Conservation (phyloP, 2,329 filamentous ascomycete species). For the Xylariaceae sp. region DNA sequence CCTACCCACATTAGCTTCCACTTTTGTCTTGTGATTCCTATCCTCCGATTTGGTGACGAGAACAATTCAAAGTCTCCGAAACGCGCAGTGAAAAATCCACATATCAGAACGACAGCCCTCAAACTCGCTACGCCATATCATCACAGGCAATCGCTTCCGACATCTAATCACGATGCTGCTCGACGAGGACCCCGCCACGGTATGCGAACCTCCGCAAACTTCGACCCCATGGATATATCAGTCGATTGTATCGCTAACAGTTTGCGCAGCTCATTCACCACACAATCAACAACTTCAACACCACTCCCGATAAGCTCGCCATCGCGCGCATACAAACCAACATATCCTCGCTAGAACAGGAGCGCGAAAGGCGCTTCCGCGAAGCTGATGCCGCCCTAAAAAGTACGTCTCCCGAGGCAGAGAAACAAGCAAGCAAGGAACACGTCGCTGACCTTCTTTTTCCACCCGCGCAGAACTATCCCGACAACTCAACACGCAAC, state of each 20-base stretch:
- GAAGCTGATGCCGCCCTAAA: slow-evolving; percentile 63
- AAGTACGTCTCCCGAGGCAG: slow-evolving; percentile 35
- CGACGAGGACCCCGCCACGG: slow-evolving; percentile 84
- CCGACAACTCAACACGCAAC: slow-evolving; percentile 68
- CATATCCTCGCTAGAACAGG: slow-evolving; percentile 74
- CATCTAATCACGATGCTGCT: slow-evolving; percentile 67
- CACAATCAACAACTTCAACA: slow-evolving; percentile 94
- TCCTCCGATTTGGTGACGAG: neutral
- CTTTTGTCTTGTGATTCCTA: neutral
- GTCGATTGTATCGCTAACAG: slow-evolving; percentile 5
- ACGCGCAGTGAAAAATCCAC: neutral
- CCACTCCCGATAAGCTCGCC: slow-evolving; percentile 76
- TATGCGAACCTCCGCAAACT: slow-evolving; percentile 39
- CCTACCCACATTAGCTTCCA: no score
- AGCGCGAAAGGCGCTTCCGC: slow-evolving; percentile 70
- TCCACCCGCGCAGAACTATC: slow-evolving; percentile 50
- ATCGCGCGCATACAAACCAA: slow-evolving; percentile 80
- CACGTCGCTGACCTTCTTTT: slow-evolving; percentile 3
- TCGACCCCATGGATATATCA: neutral
- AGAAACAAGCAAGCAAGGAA: neutral
- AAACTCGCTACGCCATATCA: neutral
- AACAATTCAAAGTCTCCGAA: slow-evolving; percentile 2
- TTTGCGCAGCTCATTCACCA: slow-evolving; percentile 76
- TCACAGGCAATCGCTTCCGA: neutral
- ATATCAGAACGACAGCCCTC: neutral